phyloP scores from a whole-genome alignment of 2,329 filamentous ascomycete genomes.

The Aspergillus cejpii region DNA sequence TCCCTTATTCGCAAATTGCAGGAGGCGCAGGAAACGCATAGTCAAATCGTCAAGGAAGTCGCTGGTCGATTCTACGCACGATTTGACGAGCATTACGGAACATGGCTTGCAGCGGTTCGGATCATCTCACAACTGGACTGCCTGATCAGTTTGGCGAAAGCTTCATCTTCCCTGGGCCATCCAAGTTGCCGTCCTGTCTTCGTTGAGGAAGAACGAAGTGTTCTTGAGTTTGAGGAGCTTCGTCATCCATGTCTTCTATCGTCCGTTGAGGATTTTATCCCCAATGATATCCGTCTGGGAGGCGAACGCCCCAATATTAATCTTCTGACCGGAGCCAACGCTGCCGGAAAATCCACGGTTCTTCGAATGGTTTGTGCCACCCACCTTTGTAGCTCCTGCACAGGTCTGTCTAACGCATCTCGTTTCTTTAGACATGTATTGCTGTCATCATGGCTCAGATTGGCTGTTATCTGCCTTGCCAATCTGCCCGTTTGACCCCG shows the following conservation, averaged over 20 bases:
- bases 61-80: conserved; percentile 73
- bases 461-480: conserved; percentile 83
- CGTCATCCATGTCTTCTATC: conserved; percentile 92
- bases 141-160: conserved; percentile 83
- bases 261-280: conserved; percentile 88
- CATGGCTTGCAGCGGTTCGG: conserved; percentile 83
- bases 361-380: conserved; percentile 74
- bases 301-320: conserved; percentile 77
- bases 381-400: neutral
- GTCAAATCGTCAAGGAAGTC: conserved; percentile 83
- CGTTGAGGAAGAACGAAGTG: conserved; percentile 72
- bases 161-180: conserved; percentile 73
- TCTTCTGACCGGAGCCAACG: conserved; percentile 90
- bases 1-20: conserved; percentile 78
- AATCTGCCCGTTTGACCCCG: conserved; percentile 75
- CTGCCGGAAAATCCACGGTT: conserved; percentile 93
- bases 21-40: conserved; percentile 89
- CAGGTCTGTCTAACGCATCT: conserved; percentile 21
- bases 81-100: conserved; percentile 79
- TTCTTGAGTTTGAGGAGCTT: conserved; percentile 86
- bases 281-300: conserved; percentile 84
- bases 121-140: conserved; percentile 91
- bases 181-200: conserved; percentile 87
- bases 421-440: conserved; percentile 63
- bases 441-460: conserved; percentile 97